Conservation (phyloP, 2,329 filamentous ascomycete species). For the Aspergillus pseudonomiae region DNA sequence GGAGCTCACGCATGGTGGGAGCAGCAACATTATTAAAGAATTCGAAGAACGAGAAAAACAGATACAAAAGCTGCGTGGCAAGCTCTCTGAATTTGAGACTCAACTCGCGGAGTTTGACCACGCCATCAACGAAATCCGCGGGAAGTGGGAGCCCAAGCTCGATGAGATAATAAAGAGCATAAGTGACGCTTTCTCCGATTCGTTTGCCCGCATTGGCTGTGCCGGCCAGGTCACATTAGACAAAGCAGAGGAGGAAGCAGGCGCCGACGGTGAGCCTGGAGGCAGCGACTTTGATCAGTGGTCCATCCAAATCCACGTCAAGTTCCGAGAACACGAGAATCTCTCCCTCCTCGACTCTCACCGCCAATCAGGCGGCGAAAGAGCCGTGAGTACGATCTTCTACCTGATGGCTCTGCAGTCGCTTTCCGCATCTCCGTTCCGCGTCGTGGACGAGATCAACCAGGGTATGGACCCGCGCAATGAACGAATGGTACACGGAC, state of each 20-base stretch:
- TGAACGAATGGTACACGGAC: slow-evolving; percentile 95
- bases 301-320: slow-evolving; percentile 92
- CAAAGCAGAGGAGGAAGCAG: slow-evolving; percentile 60
- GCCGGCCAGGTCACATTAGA: slow-evolving; percentile 86
- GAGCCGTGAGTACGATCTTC: slow-evolving; percentile 96
- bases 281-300: slow-evolving; percentile 86
- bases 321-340: slow-evolving; percentile 84
- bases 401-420: slow-evolving; percentile 98
- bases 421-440: slow-evolving; percentile 91
- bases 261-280: slow-evolving; percentile 32
- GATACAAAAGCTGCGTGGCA: slow-evolving; percentile 67
- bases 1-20: slow-evolving; percentile 77
- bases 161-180: slow-evolving; percentile 79
- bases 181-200: slow-evolving; percentile 87
- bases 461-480: slow-evolving; percentile 99
- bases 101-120: slow-evolving; percentile 59
- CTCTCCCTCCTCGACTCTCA: slow-evolving; percentile 86
- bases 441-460: slow-evolving; percentile 98
- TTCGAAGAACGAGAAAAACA: slow-evolving; percentile 72
- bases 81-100: slow-evolving; percentile 58
- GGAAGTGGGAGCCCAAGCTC: slow-evolving; percentile 79
- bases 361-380: slow-evolving; percentile 93
- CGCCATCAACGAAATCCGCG: slow-evolving; percentile 68
- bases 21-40: slow-evolving; percentile 73
- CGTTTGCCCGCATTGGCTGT: slow-evolving; percentile 92